Conservation (phyloP, 208 protist species). For the Eutreptiella sp. region DNA sequence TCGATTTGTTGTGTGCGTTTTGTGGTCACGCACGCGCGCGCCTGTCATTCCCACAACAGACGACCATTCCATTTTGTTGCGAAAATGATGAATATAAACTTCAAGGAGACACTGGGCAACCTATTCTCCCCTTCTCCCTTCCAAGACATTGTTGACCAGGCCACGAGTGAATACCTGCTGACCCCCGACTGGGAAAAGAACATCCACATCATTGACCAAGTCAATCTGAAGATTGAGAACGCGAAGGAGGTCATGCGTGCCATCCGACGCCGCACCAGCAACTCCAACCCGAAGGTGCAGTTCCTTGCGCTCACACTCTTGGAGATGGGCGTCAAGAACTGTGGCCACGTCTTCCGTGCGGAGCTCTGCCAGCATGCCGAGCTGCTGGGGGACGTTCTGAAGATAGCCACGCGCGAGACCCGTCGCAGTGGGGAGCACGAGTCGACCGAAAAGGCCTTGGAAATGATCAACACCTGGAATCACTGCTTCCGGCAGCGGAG, state of each 20-base stretch:
- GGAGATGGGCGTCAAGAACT: conserved; percentile 57
- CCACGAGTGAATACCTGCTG: conserved; percentile 51
- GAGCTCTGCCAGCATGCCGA: conserved; percentile 64
- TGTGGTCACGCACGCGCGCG: too few species aligned
- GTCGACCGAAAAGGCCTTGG: too few species aligned
- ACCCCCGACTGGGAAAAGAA: conserved; percentile 54
- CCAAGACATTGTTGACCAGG: conserved; percentile 63
- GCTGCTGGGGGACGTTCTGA: conserved; percentile 62
- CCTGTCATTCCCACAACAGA: too few species aligned
- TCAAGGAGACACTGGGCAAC: too few species aligned
- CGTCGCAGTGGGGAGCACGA: too few species aligned
- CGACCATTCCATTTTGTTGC: too few species aligned
- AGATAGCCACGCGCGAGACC: too few species aligned
- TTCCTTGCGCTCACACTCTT: conserved; percentile 59
- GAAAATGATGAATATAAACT: too few species aligned
- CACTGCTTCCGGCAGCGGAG: too few species aligned
- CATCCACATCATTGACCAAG: conserved; percentile 58
- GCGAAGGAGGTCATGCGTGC: conserved; percentile 62
- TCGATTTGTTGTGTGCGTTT: too few species aligned
- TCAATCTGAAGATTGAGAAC: conserved; percentile 47
- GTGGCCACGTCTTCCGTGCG: conserved; percentile 46
- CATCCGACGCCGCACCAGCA: conserved; percentile 56
- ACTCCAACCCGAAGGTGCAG: conserved; percentile 56
- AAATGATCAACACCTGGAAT: too few species aligned
- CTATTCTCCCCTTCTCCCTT: too few species aligned